Percentiles rank a stretch among this genome's conserved stretches.
Evolutionary conservation across 2,329 filamentous ascomycete genomes (phyloP).

Genomic region (Fusarium penzigii): DNA sequence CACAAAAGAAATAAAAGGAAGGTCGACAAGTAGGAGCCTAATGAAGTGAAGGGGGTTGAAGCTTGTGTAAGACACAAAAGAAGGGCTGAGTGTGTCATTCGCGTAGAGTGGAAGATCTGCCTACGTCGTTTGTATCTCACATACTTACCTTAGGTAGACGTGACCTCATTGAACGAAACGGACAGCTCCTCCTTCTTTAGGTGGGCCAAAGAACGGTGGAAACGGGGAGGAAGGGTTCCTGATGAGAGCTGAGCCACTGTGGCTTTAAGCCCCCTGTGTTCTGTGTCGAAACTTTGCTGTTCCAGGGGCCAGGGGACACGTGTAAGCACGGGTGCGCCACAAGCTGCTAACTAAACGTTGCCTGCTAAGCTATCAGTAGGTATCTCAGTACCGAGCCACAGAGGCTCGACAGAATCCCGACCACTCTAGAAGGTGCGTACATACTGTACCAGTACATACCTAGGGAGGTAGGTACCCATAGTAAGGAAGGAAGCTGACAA

Average conservation of each 20-base stretch:
- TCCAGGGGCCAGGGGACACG: not conserved
- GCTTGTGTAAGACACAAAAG: not conserved
- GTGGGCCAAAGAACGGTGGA: not conserved
- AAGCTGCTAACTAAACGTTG: not conserved
- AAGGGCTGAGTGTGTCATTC: not conserved
- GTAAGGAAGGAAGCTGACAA: not conserved
- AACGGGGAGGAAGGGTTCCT: not conserved
- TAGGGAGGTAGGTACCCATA: no score
- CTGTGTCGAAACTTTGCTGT: not conserved
- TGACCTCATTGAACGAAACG: not conserved
- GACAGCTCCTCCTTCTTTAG: not conserved
- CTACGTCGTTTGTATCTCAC: not conserved
- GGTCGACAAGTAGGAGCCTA: not conserved
- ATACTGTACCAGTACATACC: no score
- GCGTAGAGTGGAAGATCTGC: not conserved
- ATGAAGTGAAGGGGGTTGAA: not conserved
- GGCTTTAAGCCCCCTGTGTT: not conserved
- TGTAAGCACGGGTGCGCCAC: not conserved
- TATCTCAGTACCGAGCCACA: not conserved
- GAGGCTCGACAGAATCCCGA: not conserved
- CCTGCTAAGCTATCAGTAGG: no score
- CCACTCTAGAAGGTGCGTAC: no score
- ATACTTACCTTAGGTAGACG: not conserved
- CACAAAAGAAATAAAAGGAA: not conserved
- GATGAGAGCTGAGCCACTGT: not conserved